These are phyloP conservation scores for Leptographium procerum DNA, from an alignment of 2,329 filamentous ascomycete genomes.

Conservation along the genomic window DNA sequence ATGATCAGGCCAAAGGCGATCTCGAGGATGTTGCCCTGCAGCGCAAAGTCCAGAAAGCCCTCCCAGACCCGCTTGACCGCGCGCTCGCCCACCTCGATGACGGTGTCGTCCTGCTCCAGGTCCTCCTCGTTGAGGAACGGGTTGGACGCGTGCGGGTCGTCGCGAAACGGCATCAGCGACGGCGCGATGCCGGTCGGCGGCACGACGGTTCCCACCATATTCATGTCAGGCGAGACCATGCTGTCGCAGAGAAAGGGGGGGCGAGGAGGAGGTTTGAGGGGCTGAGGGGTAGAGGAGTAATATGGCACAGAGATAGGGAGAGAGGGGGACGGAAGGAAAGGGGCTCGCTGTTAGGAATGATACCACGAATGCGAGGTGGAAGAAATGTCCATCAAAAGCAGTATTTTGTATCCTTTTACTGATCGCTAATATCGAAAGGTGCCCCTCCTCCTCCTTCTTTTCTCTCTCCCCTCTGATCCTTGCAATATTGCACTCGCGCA, in stretches of 20 bases:
- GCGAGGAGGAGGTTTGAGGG: neutral
- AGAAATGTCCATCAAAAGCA: no score
- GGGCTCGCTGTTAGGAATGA: no score
- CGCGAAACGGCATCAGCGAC: slow-evolving; percentile 10
- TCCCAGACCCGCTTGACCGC: slow-evolving; percentile 42
- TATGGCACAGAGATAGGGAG: neutral
- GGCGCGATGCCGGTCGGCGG: slow-evolving; percentile 1
- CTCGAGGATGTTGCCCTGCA: slow-evolving; percentile 64
- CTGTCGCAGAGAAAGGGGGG: neutral
- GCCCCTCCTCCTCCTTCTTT: neutral
- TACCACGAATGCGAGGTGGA: neutral
- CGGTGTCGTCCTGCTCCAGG: slow-evolving; percentile 20
- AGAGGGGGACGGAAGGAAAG: no score
- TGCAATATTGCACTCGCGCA: neutral
- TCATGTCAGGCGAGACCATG: neutral
- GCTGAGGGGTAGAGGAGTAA: no score
- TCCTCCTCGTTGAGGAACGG: slow-evolving; percentile 25
- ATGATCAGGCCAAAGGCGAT: slow-evolving; percentile 67
- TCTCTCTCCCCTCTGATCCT: neutral
- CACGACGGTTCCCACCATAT: neutral
- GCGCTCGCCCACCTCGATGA: slow-evolving; percentile 31
- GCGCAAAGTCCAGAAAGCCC: slow-evolving; percentile 61
- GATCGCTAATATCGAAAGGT: neutral
- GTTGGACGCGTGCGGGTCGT: slow-evolving; percentile 19
- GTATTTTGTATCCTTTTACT: no score